These are phyloP conservation scores for Rhamnella rubrinervis DNA, from an alignment of 331 rosid genomes.

Conservation along the genomic window DNA sequence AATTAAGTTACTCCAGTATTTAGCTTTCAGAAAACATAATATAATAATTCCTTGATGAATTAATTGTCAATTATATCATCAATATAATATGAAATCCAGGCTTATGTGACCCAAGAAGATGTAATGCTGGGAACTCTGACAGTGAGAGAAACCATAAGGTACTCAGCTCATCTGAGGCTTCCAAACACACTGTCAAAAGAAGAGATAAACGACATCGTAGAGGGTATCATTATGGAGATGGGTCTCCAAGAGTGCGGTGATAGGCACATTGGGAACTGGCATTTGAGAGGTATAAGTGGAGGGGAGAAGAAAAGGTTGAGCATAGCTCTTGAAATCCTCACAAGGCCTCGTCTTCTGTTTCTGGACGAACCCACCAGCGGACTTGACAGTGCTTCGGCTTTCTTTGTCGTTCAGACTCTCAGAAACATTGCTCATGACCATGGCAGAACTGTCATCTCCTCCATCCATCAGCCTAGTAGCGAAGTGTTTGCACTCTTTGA, in stretches of 20 bases:
- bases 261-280: conserved; percentile 85
- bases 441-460: conserved; percentile 82
- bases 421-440: conserved; percentile 63
- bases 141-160: conserved; percentile 74
- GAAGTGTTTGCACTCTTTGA: conserved; percentile 97
- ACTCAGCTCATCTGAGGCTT: conserved; percentile 77
- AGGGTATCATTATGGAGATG: conserved; percentile 76
- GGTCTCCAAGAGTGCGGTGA: conserved; percentile 93
- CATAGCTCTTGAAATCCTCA: conserved; percentile 86
- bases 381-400: conserved; percentile 89
- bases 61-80: not conserved
- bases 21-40: not conserved
- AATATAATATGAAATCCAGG: conserved; percentile 36
- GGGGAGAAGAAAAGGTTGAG: conserved; percentile 92
- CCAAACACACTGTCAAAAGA: conserved; percentile 56
- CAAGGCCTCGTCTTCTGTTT: conserved; percentile 76
- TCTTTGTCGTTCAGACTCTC: conserved; percentile 85
- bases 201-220: conserved; percentile 47
- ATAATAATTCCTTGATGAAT: no score
- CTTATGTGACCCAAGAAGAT: conserved; percentile 95
- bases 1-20: not conserved
- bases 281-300: conserved; percentile 84
- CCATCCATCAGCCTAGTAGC: conserved; percentile 91
- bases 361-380: conserved; percentile 98
- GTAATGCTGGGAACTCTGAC: conserved; percentile 82